Evolutionary conservation across 345 rosid genomes (phyloP).

Genomic region (Hypericum androsaemum): DNA sequence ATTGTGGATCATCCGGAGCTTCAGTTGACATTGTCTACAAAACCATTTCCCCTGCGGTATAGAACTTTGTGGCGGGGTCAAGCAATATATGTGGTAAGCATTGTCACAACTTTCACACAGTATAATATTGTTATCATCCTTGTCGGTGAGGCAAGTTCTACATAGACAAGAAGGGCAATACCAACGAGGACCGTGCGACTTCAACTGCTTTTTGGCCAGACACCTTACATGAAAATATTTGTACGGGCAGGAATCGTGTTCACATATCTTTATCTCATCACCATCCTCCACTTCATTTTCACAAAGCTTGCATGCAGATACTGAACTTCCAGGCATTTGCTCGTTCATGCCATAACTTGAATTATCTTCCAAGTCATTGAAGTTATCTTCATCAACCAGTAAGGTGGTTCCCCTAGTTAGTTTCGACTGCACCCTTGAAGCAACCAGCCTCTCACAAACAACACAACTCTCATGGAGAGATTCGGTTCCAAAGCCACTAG

Average conservation of each 20-base stretch:
- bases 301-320: conserved; percentile 50
- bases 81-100: conserved; percentile 81
- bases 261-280: conserved; percentile 45
- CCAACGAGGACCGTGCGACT: conserved; percentile 56
- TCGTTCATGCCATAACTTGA: conserved; percentile 32
- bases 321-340: conserved; percentile 11
- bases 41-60: conserved; percentile 75
- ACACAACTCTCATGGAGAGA: conserved; percentile 65
- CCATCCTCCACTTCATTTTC: conserved; percentile 32
- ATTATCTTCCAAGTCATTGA: conserved; percentile 27
- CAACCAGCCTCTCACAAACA: conserved; percentile 58
- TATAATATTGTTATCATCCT: conserved; percentile 67
- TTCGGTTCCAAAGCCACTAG: conserved; percentile 34
- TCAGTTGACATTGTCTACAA: conserved; percentile 58
- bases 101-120: conserved; percentile 88
- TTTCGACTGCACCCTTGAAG: conserved; percentile 21
- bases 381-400: conserved; percentile 23
- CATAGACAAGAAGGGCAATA: conserved; percentile 93
- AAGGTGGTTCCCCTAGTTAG: conserved; percentile 19
- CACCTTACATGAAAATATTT: conserved; percentile 76
- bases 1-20: conserved; percentile 37
- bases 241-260: conserved; percentile 47
- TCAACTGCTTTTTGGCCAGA: conserved; percentile 53
- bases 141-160: conserved; percentile 57
- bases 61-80: conserved; percentile 47